Percentiles rank a stretch among this genome's conserved stretches.
These are phyloP conservation scores for Diospyros lotus DNA, from an alignment of 148 eudicot species.

Conservation along the genomic window DNA sequence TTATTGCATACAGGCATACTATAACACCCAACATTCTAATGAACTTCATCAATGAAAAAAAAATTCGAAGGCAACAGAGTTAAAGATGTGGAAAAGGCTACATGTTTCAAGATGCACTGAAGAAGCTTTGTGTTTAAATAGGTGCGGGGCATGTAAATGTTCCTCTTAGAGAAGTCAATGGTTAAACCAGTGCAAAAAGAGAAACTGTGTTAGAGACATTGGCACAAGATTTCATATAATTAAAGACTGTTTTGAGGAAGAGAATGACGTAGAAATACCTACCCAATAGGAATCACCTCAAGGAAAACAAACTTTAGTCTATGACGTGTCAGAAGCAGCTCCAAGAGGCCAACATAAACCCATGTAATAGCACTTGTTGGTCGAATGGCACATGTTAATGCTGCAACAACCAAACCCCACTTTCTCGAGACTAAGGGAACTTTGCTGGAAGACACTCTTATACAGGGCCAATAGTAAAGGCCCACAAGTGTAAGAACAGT, in stretches of 20 bases:
- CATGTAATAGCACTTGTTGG: slow-evolving; percentile 93
- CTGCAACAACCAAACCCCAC: slow-evolving; percentile 64
- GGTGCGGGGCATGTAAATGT: not conserved
- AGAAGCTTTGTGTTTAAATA: not conserved
- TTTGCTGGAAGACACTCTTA: slow-evolving; percentile 45
- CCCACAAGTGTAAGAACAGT: slow-evolving; percentile 81
- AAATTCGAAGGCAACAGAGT: no score
- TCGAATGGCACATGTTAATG: slow-evolving; percentile 79
- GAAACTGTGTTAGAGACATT: not conserved
- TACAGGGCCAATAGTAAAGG: slow-evolving; percentile 86
- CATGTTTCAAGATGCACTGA: not conserved
- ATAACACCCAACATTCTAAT: no score
- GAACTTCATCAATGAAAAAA: no score
- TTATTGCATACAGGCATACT: no score
- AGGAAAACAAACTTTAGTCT: slow-evolving; percentile 58
- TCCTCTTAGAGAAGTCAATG: not conserved
- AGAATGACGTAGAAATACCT: slow-evolving; percentile 19
- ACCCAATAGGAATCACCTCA: slow-evolving; percentile 89
- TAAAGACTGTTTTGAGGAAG: not conserved
- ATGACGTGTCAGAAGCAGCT: slow-evolving; percentile 48
- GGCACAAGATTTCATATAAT: not conserved
- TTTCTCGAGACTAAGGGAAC: slow-evolving; percentile 52
- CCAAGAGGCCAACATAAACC: slow-evolving; percentile 72
- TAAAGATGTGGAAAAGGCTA: no score
- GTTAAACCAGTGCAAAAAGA: not conserved